Evolutionary conservation across 1,284 basidiomycete species (phyloP).

Genomic region (Ganoderma meredithae): DNA sequence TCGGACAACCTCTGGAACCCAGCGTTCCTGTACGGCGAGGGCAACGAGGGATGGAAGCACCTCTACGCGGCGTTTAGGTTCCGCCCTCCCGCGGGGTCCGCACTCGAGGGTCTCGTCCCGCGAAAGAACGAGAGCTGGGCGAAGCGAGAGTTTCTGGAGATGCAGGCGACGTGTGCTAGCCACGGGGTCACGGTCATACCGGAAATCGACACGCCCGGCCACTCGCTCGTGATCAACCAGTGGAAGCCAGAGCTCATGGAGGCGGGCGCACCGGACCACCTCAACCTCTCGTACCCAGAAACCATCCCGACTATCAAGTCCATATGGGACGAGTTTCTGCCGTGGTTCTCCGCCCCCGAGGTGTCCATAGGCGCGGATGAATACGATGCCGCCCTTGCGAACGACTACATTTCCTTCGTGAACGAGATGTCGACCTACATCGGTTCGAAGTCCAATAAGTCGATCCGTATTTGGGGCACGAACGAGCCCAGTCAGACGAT

Average conservation of each 20-base stretch:
- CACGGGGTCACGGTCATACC: slow-evolving; percentile 43
- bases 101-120: slow-evolving; percentile 41
- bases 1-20: slow-evolving; percentile 43
- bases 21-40: slow-evolving; percentile 36
- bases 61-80: slow-evolving; percentile 49
- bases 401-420: slow-evolving; percentile 45
- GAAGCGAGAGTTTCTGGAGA: slow-evolving; percentile 30
- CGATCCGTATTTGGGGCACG: slow-evolving; percentile 45
- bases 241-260: slow-evolving; percentile 50
- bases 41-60: slow-evolving; percentile 37
- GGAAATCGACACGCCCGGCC: slow-evolving; percentile 48
- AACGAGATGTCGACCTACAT: slow-evolving; percentile 43
- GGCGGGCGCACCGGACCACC: slow-evolving; percentile 39
- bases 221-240: slow-evolving; percentile 48
- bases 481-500: slow-evolving; percentile 41
- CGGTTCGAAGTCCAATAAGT: slow-evolving; percentile 34
- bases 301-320: slow-evolving; percentile 42
- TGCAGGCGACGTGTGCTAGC: slow-evolving; percentile 34
- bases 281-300: slow-evolving; percentile 45
- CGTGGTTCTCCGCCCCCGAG: slow-evolving; percentile 42
- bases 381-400: slow-evolving; percentile 42
- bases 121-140: slow-evolving; percentile 45
- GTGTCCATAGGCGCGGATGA: slow-evolving; percentile 46
- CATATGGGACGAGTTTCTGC: slow-evolving; percentile 45
- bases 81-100: slow-evolving; percentile 41